These are phyloP conservation scores for Borovskyia barvae DNA, from an alignment of 208 protist species.

Conservation along the genomic window DNA sequence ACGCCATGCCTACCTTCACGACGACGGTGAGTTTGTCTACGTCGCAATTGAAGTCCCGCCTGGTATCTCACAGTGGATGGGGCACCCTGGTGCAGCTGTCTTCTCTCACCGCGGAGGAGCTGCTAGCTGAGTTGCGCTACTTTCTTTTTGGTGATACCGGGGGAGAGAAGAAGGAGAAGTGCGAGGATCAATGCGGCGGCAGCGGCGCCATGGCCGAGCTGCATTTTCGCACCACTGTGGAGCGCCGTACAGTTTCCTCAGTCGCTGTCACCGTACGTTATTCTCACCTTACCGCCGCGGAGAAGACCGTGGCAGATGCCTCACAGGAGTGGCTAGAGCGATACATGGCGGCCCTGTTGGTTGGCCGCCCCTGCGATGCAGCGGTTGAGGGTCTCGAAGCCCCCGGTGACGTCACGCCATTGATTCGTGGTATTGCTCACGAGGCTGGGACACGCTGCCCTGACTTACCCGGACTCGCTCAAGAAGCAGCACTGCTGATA, in stretches of 20 bases:
- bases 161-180: constrained; percentile 4
- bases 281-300: neutral
- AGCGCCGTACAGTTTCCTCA: constrained; percentile 20
- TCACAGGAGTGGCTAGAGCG: constrained; percentile 31
- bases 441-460: constrained; percentile 4
- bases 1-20: constrained; percentile 71
- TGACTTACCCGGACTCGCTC: constrained; percentile 14
- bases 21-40: constrained; percentile 28
- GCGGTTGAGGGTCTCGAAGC: constrained; percentile 7
- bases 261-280: constrained; percentile 6
- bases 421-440: constrained; percentile 24
- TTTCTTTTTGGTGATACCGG: constrained; percentile 11
- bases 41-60: constrained; percentile 1
- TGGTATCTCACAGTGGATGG: constrained; percentile 5
- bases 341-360: constrained; percentile 34
- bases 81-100: constrained; percentile 10
- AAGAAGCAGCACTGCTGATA: constrained; percentile 12
- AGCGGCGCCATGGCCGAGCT: constrained; percentile 1
- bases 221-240: constrained; percentile 26
- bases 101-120: constrained; percentile 6
- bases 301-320: neutral
- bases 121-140: constrained; percentile 18
- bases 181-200: too few relatives aligned
- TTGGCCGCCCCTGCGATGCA: constrained; percentile 22
- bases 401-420: neutral